phyloP scores from a whole-genome alignment of 345 rosid genomes.

The Brassica rapa region DNA sequence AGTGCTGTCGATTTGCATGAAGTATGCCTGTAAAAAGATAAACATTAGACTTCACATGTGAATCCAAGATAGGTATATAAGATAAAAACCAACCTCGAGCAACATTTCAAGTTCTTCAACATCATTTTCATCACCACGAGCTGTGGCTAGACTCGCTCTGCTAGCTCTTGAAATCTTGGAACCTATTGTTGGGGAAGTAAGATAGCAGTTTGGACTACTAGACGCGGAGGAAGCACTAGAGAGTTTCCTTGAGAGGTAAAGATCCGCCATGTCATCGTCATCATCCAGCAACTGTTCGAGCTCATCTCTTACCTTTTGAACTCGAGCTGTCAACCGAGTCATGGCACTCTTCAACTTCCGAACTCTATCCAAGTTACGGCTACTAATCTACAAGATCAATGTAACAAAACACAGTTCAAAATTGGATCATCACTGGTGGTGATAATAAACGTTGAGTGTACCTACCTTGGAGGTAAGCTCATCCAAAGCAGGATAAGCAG shows the following conservation, averaged over 20 bases:
- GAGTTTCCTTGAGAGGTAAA: constrained; percentile 88
- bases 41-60: neutral
- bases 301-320: constrained; percentile 97
- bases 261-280: constrained; percentile 98
- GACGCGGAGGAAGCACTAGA: constrained; percentile 64
- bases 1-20: constrained; percentile 92
- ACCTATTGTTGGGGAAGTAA: constrained; percentile 85
- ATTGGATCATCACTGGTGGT: neutral
- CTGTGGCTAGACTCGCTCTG: constrained; percentile 77
- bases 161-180: constrained; percentile 95
- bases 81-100: constrained; percentile 61
- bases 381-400: constrained; percentile 65
- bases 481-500: constrained; percentile 96
- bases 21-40: constrained; percentile 74
- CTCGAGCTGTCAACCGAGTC: constrained; percentile 94
- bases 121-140: constrained; percentile 89
- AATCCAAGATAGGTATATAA: neutral
- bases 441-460: constrained; percentile 8
- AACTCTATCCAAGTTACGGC: constrained; percentile 95
- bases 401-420: neutral
- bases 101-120: constrained; percentile 99
- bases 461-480: constrained; percentile 97
- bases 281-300: constrained; percentile 95
- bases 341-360: constrained; percentile 95
- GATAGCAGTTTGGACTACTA: constrained; percentile 75